These are phyloP conservation scores for Suaeda aralocaspica DNA, from an alignment of 148 eudicot genomes.

Conservation along the genomic window DNA sequence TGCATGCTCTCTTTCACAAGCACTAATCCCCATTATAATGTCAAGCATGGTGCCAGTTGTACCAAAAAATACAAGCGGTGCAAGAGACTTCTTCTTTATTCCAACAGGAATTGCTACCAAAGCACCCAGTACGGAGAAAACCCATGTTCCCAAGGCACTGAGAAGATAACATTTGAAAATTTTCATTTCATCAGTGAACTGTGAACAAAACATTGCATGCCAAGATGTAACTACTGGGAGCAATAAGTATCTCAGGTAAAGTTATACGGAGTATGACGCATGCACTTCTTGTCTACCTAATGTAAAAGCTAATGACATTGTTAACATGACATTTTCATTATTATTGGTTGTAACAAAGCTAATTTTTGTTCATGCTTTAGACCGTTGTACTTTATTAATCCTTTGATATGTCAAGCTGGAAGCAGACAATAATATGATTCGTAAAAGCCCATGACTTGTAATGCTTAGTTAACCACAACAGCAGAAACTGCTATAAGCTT, in stretches of 20 bases:
- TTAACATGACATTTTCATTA: neutral
- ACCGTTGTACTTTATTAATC: neutral
- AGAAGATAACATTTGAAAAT: neutral
- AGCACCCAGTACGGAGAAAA: slow-evolving; percentile 96
- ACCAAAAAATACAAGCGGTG: slow-evolving; percentile 93
- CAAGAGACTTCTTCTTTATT: slow-evolving; percentile 75
- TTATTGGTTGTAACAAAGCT: neutral
- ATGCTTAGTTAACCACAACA: neutral
- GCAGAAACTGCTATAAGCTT: neutral
- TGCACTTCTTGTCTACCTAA: neutral
- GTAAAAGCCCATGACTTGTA: neutral
- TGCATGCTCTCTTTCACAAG: slow-evolving; percentile 93
- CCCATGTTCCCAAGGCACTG: slow-evolving; percentile 97
- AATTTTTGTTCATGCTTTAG: neutral
- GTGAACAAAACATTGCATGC: neutral
- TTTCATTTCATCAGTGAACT: neutral
- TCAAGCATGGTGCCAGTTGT: slow-evolving; percentile 98
- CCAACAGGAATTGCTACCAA: slow-evolving; percentile 90
- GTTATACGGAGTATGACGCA: no score
- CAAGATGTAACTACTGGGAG: neutral
- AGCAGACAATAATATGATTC: neutral
- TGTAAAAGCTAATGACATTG: no score
- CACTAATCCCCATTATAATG: slow-evolving; percentile 84
- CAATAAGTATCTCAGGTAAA: neutral
- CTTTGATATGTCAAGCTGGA: neutral